These are phyloP conservation scores for Salicornia ramosissima DNA, from an alignment of 148 eudicot species.

Conservation along the genomic window DNA sequence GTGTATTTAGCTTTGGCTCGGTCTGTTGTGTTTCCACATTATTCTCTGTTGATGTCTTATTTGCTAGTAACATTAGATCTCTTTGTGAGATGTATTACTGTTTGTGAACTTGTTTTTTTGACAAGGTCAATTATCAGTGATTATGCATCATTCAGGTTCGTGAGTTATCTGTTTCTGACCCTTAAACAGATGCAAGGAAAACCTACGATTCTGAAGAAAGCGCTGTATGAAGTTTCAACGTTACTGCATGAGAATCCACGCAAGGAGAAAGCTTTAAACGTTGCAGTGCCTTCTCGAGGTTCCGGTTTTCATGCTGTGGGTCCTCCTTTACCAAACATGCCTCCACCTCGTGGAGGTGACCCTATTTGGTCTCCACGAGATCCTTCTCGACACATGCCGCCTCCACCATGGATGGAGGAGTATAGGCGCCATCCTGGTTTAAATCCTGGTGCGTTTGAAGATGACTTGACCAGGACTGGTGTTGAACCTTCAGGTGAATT, in stretches of 20 bases:
- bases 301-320: conserved; percentile 44
- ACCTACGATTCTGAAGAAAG: conserved; percentile 48
- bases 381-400: conserved; percentile 38
- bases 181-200: conserved; percentile 62
- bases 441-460: conserved; percentile 34
- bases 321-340: conserved; percentile 37
- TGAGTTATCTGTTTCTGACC: conserved; percentile 4
- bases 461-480: conserved; percentile 34
- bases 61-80: background rate
- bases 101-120: conserved; percentile 3
- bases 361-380: conserved; percentile 45
- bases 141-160: background rate
- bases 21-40: background rate
- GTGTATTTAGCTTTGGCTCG: background rate
- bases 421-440: conserved; percentile 32
- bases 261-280: conserved; percentile 51
- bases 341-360: conserved; percentile 33
- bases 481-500: conserved; percentile 58
- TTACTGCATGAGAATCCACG: conserved; percentile 74
- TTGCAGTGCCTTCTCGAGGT: conserved; percentile 33
- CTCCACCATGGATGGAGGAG: conserved; percentile 44
- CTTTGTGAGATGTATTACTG: background rate
- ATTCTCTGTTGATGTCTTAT: background rate
- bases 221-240: conserved; percentile 64
- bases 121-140: background rate